These are phyloP conservation scores for Triangularia setosa DNA, from an alignment of 2,329 filamentous ascomycete species.

Conservation along the genomic window DNA sequence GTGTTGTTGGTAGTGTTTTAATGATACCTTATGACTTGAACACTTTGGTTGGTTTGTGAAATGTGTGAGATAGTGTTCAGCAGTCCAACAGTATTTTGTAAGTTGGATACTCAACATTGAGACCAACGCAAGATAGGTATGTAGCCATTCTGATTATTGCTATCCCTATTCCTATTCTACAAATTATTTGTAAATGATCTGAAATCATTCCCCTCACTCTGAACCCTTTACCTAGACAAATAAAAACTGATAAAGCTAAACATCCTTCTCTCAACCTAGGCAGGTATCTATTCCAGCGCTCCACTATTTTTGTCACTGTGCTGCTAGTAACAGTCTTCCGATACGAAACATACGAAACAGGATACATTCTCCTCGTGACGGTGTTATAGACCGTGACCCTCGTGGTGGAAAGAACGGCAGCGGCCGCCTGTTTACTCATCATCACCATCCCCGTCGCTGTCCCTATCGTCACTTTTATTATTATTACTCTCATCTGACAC, in stretches of 20 bases:
- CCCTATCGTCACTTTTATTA: neutral
- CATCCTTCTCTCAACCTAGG: no score
- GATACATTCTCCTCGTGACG: conserved; percentile 1
- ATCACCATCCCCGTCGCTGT: neutral
- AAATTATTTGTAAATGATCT: no score
- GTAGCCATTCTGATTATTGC: no score
- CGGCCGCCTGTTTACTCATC: neutral
- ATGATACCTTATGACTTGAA: neutral
- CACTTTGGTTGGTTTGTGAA: neutral
- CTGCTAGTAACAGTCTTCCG: neutral
- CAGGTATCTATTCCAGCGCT: no score
- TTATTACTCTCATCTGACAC: neutral
- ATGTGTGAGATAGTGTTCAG: neutral
- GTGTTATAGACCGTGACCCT: conserved; percentile 7
- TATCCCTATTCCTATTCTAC: no score
- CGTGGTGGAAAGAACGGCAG: neutral
- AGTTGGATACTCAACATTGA: no score
- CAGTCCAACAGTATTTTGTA: no score
- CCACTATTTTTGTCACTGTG: neutral
- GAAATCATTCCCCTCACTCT: no score
- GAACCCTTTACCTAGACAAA: no score
- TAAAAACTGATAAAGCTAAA: no score
- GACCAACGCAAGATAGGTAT: no score
- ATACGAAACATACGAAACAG: neutral
- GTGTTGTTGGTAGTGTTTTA: neutral